These are phyloP conservation scores for Xerocomus brunneocitrinus DNA, from an alignment of 768 basidiomycete species.

Conservation along the genomic window DNA sequence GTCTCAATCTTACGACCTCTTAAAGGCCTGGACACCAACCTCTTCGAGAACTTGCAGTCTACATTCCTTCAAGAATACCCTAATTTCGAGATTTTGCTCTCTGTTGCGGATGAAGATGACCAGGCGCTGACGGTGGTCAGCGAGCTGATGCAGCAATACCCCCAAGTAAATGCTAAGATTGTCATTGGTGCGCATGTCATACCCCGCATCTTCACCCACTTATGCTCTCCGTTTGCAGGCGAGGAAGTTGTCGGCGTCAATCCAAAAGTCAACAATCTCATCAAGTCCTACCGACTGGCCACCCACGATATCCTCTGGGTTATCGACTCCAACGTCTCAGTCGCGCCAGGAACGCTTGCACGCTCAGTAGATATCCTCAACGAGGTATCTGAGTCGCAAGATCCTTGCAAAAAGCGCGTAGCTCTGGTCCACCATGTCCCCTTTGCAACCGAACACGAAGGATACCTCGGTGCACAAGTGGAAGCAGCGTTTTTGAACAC, in stretches of 20 bases:
- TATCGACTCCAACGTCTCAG: slow-evolving; percentile 90
- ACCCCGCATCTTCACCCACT: background rate
- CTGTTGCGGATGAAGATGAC: slow-evolving; percentile 84
- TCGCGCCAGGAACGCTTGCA: slow-evolving; percentile 71
- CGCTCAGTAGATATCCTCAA: slow-evolving; percentile 78
- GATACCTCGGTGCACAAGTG: slow-evolving; percentile 69
- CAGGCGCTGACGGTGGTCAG: slow-evolving; percentile 82
- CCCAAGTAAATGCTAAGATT: slow-evolving; percentile 64
- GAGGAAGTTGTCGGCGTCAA: slow-evolving; percentile 86
- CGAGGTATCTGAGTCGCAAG: slow-evolving; percentile 35
- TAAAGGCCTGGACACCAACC: slow-evolving; percentile 91
- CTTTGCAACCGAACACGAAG: slow-evolving; percentile 71
- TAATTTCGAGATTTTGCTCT: slow-evolving; percentile 86
- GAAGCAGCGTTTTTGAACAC: slow-evolving; percentile 96
- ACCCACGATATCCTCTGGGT: slow-evolving; percentile 92
- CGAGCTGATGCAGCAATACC: slow-evolving; percentile 75
- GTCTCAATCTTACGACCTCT: slow-evolving; percentile 93
- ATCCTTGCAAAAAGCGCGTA: slow-evolving; percentile 44
- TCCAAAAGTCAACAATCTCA: slow-evolving; percentile 96
- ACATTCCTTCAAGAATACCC: slow-evolving; percentile 90
- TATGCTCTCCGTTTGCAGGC: slow-evolving; percentile 41
- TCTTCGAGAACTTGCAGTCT: slow-evolving; percentile 94
- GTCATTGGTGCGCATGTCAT: slow-evolving; percentile 58
- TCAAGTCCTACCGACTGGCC: slow-evolving; percentile 77
- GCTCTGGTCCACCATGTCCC: slow-evolving; percentile 96